Conservation (phyloP, 768 basidiomycete genomes). For the Agrocybe praecox region DNA sequence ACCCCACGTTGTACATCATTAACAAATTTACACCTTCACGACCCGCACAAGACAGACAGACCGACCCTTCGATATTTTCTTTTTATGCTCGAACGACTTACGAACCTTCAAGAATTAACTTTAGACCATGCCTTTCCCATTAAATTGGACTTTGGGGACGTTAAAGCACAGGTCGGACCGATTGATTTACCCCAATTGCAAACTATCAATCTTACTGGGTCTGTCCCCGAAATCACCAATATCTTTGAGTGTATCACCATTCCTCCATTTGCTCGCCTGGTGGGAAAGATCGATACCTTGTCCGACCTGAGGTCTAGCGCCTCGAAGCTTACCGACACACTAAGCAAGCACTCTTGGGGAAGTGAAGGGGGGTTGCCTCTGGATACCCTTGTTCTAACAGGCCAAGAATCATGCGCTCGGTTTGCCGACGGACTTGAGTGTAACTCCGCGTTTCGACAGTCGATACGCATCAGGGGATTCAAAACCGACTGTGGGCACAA, state of each 20-base stretch:
- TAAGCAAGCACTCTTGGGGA: constrained; percentile 26
- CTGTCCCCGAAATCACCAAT: constrained; percentile 28
- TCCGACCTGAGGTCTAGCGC: constrained; percentile 28
- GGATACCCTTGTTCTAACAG: constrained; percentile 33
- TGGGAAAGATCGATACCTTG: constrained; percentile 27
- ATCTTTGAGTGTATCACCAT: constrained; percentile 30
- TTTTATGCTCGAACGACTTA: constrained; percentile 31
- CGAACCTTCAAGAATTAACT: constrained; percentile 33
- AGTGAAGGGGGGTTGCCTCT: constrained; percentile 20
- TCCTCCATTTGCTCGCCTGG: constrained; percentile 25
- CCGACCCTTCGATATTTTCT: constrained; percentile 34
- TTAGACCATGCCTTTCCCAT: constrained; percentile 36
- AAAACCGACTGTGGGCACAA: constrained; percentile 20
- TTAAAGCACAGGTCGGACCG: constrained; percentile 14
- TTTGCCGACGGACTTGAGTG: constrained; percentile 15
- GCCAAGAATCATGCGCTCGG: constrained; percentile 25
- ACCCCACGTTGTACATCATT: constrained; percentile 37
- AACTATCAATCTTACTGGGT: constrained; percentile 32
- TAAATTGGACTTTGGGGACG: constrained; percentile 18
- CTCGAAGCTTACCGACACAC: constrained; percentile 25
- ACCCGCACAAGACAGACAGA: constrained; percentile 38
- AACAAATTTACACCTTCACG: constrained; percentile 34
- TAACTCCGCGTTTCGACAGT: constrained; percentile 34
- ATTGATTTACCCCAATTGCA: constrained; percentile 29
- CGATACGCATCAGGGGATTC: constrained; percentile 34